Percentiles rank a stretch among this genome's conserved stretches.
Evolutionary conservation across 805 yeast species (phyloP).

Genomic region (Soucietia sequanensis): DNA sequence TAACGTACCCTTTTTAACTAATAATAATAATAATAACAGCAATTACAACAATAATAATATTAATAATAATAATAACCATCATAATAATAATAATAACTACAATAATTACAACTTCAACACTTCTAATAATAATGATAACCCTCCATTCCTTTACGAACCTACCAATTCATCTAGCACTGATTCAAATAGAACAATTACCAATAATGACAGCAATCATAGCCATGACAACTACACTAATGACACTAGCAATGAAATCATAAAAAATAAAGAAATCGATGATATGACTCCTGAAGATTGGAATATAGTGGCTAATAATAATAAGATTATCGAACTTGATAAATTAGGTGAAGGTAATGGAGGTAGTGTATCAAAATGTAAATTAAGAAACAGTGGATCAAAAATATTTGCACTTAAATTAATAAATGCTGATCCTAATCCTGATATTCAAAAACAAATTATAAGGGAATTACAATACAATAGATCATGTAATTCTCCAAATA

Average conservation of each 20-base stretch:
- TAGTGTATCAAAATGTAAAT: constrained; percentile 73
- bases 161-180: not conserved
- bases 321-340: constrained; percentile 65
- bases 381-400: constrained; percentile 50
- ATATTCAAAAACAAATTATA: constrained; percentile 83
- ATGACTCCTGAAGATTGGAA: constrained; percentile 79
- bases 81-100: not conserved
- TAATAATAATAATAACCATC: too few species aligned
- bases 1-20: not conserved
- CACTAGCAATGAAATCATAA: constrained; percentile 20
- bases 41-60: too few species aligned
- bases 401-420: constrained; percentile 83
- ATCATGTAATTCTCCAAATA: constrained; percentile 76
- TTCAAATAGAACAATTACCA: not conserved
- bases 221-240: constrained; percentile 1
- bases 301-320: constrained; percentile 51
- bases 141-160: not conserved
- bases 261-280: constrained; percentile 53
- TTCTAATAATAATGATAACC: not conserved
- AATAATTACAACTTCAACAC: too few species aligned
- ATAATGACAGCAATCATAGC: constrained; percentile 1
- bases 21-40: too few species aligned
- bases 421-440: constrained; percentile 77
- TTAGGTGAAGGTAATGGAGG: constrained; percentile 97
- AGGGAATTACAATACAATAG: constrained; percentile 89